These are phyloP conservation scores for Calonectria pauciramosa DNA, from an alignment of 2,329 filamentous ascomycete genomes.

Conservation along the genomic window DNA sequence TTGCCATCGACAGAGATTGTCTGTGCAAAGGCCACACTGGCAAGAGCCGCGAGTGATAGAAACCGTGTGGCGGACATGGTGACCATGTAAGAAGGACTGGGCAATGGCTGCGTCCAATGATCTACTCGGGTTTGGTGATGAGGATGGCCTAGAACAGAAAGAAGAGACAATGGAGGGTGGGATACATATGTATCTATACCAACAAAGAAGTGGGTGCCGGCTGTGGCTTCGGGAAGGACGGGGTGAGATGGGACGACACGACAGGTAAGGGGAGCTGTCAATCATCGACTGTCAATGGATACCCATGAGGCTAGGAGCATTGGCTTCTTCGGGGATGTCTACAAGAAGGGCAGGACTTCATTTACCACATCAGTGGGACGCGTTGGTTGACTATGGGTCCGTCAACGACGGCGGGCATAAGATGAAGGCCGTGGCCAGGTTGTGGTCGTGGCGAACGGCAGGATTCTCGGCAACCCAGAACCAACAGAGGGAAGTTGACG, in stretches of 20 bases:
- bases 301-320: neutral
- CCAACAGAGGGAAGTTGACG: conserved; percentile 3
- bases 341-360: conserved; percentile 25
- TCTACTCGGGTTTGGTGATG: conserved; percentile 5
- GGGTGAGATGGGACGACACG: neutral
- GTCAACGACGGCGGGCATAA: conserved; percentile 5
- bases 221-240: neutral
- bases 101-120: conserved; percentile 4
- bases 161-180: conserved; percentile 12
- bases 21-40: conserved; percentile 38
- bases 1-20: conserved; percentile 43
- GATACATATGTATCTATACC: conserved; percentile 26
- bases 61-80: conserved; percentile 32
- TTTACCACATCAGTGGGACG: conserved; percentile 21
- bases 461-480: conserved; percentile 7
- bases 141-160: conserved; percentile 13
- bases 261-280: conserved; percentile 7
- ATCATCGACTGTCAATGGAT: conserved; percentile 15
- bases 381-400: conserved; percentile 22
- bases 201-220: conserved; percentile 5
- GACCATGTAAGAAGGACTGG: conserved; percentile 12
- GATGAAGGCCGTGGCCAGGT: conserved; percentile 13
- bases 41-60: conserved; percentile 33
- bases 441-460: conserved; percentile 14
- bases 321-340: conserved; percentile 17